These are phyloP conservation scores for Trametes villosa DNA, from an alignment of 768 basidiomycete species.

Conservation along the genomic window DNA sequence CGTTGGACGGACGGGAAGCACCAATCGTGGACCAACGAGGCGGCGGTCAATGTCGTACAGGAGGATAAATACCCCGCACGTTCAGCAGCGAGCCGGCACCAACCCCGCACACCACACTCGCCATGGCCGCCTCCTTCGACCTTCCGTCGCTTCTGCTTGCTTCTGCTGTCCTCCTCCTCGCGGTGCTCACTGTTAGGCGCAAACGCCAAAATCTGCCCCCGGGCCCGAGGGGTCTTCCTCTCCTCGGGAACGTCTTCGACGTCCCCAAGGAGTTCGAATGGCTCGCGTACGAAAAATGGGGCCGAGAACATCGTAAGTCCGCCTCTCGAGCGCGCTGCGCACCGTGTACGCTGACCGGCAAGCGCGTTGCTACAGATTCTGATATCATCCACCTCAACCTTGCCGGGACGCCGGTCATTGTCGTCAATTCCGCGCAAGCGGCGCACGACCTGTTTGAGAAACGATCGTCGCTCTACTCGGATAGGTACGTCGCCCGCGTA, in stretches of 20 bases:
- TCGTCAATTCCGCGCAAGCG: conserved; percentile 35
- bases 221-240: conserved; percentile 30
- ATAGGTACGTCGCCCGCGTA: conserved; percentile 26
- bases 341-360: not conserved
- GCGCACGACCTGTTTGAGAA: conserved; percentile 38
- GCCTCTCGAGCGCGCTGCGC: not conserved
- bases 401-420: conserved; percentile 29
- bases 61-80: conserved; percentile 20
- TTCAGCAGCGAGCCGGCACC: not conserved
- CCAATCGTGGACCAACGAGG: conserved; percentile 13
- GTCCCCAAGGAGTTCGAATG: conserved; percentile 28
- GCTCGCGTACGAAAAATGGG: conserved; percentile 25
- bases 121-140: conserved; percentile 5
- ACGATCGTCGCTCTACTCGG: conserved; percentile 37
- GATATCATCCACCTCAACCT: conserved; percentile 33
- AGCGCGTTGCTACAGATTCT: conserved; percentile 21
- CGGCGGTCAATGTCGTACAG: conserved; percentile 10
- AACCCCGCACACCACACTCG: not conserved
- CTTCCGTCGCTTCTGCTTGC: conserved; percentile 5
- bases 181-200: conserved; percentile 12
- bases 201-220: conserved; percentile 26
- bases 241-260: conserved; percentile 31
- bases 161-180: conserved; percentile 7
- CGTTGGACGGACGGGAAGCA: conserved; percentile 15
- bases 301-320: conserved; percentile 21